Evolutionary conservation across 2,329 filamentous ascomycete species (phyloP).

Genomic region (Pseudogymnoascus sp.): DNA sequence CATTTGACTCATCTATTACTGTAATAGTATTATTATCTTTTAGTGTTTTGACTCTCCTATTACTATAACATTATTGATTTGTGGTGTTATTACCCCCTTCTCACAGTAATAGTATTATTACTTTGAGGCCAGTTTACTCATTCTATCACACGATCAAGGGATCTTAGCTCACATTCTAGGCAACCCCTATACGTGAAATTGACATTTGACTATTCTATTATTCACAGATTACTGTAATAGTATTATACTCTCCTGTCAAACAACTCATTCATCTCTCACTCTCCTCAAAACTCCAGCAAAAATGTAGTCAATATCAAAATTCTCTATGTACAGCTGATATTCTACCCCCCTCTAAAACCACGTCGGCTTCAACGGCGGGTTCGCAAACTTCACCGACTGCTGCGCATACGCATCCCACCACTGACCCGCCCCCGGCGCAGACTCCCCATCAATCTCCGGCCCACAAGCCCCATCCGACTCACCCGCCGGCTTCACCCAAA

Average conservation of each 20-base stretch:
- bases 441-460: slow-evolving; percentile 19
- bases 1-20: neutral
- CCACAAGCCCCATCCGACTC: slow-evolving; percentile 37
- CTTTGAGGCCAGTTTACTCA: neutral
- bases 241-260: neutral
- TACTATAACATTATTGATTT: neutral
- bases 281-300: neutral
- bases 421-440: slow-evolving; percentile 32
- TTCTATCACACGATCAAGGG: neutral
- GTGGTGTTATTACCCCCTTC: neutral
- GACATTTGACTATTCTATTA: neutral
- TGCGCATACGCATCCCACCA: slow-evolving; percentile 38
- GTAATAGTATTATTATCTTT: neutral
- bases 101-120: neutral
- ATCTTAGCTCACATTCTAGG: neutral
- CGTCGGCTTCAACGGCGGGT: slow-evolving; percentile 20
- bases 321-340: neutral
- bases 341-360: neutral
- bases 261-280: neutral
- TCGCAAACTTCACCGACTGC: slow-evolving; percentile 34
- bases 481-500: slow-evolving; percentile 39
- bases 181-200: neutral
- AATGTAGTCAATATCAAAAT: neutral
- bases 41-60: neutral
- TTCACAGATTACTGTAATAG: neutral